Percentiles rank a stretch among this genome's conserved stretches.
Evolutionary conservation across 495 filamentous ascomycete species (phyloP).

Genomic region (Pyronema omphalodes): DNA sequence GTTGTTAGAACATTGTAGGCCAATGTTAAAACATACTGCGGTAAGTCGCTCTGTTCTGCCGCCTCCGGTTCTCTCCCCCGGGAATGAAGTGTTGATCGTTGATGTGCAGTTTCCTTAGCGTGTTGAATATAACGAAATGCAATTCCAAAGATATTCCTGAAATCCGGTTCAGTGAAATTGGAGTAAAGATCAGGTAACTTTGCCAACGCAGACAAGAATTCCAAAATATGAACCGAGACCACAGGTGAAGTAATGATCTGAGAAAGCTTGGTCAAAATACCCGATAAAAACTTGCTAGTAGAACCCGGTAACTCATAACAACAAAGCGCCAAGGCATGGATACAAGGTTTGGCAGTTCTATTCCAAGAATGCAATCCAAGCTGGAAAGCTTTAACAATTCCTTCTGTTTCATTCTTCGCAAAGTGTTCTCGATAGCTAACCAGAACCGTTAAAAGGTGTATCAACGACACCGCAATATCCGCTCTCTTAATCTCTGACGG

Average conservation of each 20-base stretch:
- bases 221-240: slow-evolving; percentile 82
- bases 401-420: slow-evolving; percentile 68
- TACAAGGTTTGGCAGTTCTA: slow-evolving; percentile 70
- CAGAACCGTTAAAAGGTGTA: slow-evolving; percentile 64
- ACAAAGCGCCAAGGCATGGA: slow-evolving; percentile 83
- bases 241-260: slow-evolving; percentile 85
- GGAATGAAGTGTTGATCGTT: slow-evolving; percentile 6
- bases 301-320: slow-evolving; percentile 80
- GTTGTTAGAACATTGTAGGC: slow-evolving; percentile 92
- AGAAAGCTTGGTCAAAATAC: slow-evolving; percentile 76
- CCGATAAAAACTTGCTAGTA: slow-evolving; percentile 59
- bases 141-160: slow-evolving; percentile 80
- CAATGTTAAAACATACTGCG: slow-evolving; percentile 78
- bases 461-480: slow-evolving; percentile 74
- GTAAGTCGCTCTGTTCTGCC: slow-evolving; percentile 39
- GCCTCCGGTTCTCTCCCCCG: slow-evolving; percentile 19
- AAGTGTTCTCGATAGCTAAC: slow-evolving; percentile 76
- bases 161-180: slow-evolving; percentile 75
- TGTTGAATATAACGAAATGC: slow-evolving; percentile 82
- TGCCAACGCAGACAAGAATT: slow-evolving; percentile 75
- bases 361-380: slow-evolving; percentile 69
- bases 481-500: slow-evolving; percentile 62
- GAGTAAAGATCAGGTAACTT: slow-evolving; percentile 67
- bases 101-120: slow-evolving; percentile 32
- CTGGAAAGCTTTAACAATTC: slow-evolving; percentile 69